Evolutionary conservation across 129 eudicot genomes (phyloP).

Genomic region (Artemisia argyi): DNA sequence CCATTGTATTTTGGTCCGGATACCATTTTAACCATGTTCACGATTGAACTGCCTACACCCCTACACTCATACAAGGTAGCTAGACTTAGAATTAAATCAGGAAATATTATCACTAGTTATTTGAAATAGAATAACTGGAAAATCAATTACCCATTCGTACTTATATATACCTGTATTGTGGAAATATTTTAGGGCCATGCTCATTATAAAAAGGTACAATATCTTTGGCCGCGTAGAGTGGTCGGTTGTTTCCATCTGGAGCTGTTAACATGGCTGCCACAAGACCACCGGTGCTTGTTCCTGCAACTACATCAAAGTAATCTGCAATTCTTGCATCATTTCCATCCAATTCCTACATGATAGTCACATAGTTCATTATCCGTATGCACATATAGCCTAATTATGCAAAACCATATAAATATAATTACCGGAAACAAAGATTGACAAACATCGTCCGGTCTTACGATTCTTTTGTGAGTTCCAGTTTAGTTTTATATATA

Average conservation of each 20-base stretch:
- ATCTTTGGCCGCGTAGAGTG: constrained; percentile 62
- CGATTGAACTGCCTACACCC: constrained; percentile 27
- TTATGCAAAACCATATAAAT: background rate
- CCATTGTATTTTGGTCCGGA: constrained; percentile 59
- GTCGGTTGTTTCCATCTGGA: constrained; percentile 51
- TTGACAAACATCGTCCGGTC: no score
- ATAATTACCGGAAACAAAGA: background rate
- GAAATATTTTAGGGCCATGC: constrained; percentile 59
- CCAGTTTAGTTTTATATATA: background rate
- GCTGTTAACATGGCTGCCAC: constrained; percentile 64
- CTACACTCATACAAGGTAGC: background rate
- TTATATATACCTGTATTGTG: constrained; percentile 39
- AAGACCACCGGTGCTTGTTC: constrained; percentile 70
- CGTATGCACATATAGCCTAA: background rate
- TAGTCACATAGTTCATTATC: background rate
- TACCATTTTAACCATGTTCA: constrained; percentile 14
- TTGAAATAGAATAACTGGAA: background rate
- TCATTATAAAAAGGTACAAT: constrained; percentile 51
- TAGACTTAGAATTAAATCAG: background rate
- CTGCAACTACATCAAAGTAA: constrained; percentile 66
- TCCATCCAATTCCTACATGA: constrained; percentile 54
- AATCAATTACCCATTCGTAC: background rate
- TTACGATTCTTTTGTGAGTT: background rate
- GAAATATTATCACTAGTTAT: background rate
- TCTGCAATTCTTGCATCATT: constrained; percentile 64